Evolutionary conservation across 2,329 filamentous ascomycete genomes (phyloP).

Genomic region (Rhynchosporium graminicola): DNA sequence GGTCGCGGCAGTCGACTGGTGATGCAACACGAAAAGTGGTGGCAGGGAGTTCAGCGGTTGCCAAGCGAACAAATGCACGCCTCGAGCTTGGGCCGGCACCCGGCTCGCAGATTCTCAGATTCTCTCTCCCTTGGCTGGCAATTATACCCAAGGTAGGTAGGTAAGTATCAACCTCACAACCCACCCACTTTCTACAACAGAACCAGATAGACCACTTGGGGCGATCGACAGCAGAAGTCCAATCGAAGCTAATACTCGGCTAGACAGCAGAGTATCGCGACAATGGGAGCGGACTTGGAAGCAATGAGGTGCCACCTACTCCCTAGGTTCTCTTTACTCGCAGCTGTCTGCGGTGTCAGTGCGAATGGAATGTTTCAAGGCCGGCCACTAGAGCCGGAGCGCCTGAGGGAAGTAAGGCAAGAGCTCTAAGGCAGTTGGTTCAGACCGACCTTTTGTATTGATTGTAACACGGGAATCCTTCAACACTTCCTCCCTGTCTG

Average conservation of each 20-base stretch:
- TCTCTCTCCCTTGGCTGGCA: background rate
- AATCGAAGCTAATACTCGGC: background rate
- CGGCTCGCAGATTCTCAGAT: too few species aligned
- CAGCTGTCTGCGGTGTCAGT: conserved; percentile 13
- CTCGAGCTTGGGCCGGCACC: background rate
- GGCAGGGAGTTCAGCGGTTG: background rate
- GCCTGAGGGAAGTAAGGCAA: background rate
- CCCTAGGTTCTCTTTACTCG: background rate
- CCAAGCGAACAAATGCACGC: conserved; percentile 2
- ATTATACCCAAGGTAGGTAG: background rate
- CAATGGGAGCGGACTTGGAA: background rate
- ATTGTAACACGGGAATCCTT: background rate
- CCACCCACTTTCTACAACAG: background rate
- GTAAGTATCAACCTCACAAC: background rate
- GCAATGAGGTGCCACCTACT: background rate
- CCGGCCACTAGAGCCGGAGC: background rate
- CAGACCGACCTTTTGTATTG: background rate
- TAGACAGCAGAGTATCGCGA: background rate
- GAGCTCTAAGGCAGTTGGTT: background rate
- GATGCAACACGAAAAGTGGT: conserved; percentile 5
- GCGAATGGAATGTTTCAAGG: conserved; percentile 6
- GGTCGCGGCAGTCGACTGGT: background rate
- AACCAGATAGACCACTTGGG: background rate
- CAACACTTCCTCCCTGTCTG: background rate
- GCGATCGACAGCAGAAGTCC: background rate